Percentiles rank a stretch among this genome's conserved stretches.
These are phyloP conservation scores for Metschnikowia henanensis DNA, from an alignment of 805 yeast species.

Conservation along the genomic window DNA sequence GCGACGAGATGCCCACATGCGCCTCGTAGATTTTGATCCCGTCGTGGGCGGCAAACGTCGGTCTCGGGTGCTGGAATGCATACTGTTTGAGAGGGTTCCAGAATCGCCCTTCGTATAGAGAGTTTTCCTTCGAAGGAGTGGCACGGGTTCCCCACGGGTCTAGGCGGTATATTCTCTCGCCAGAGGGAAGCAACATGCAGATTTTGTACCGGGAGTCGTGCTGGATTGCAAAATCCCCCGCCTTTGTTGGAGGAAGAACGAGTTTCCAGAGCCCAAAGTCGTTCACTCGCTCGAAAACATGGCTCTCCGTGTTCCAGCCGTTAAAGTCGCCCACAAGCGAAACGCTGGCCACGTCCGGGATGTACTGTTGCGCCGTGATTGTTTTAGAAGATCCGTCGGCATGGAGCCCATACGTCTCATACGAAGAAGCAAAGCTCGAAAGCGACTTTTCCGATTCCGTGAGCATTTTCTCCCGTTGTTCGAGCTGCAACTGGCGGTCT, in stretches of 20 bases:
- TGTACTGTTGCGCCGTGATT: slow-evolving; percentile 77
- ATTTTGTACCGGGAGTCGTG: slow-evolving; percentile 83
- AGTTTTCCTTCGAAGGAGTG: slow-evolving; percentile 59
- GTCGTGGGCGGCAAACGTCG: slow-evolving; percentile 42
- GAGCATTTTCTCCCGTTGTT: slow-evolving; percentile 59
- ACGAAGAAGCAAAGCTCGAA: slow-evolving; percentile 71
- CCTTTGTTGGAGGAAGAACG: slow-evolving; percentile 50
- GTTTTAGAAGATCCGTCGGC: slow-evolving; percentile 50
- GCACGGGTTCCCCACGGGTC: slow-evolving; percentile 92
- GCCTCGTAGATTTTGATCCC: slow-evolving; percentile 86
- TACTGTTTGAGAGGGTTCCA: slow-evolving; percentile 77
- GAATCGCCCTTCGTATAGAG: slow-evolving; percentile 79
- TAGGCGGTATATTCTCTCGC: slow-evolving; percentile 71
- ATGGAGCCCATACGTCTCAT: slow-evolving; percentile 75
- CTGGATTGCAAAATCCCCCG: slow-evolving; percentile 64
- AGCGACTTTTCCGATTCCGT: slow-evolving; percentile 57
- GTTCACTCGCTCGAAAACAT: slow-evolving; percentile 55
- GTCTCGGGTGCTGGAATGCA: slow-evolving; percentile 63
- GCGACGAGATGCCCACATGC: slow-evolving; percentile 91
- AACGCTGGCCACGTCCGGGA: slow-evolving; percentile 81
- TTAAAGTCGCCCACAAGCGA: slow-evolving; percentile 92
- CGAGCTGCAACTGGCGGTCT: slow-evolving; percentile 65
- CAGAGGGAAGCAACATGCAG: slow-evolving; percentile 60
- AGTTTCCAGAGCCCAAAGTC: slow-evolving; percentile 71
- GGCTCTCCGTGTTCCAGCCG: slow-evolving; percentile 63